Base-by-base conservation (phyloP, 345 rosid species). In the Trapa incisa region DNA sequence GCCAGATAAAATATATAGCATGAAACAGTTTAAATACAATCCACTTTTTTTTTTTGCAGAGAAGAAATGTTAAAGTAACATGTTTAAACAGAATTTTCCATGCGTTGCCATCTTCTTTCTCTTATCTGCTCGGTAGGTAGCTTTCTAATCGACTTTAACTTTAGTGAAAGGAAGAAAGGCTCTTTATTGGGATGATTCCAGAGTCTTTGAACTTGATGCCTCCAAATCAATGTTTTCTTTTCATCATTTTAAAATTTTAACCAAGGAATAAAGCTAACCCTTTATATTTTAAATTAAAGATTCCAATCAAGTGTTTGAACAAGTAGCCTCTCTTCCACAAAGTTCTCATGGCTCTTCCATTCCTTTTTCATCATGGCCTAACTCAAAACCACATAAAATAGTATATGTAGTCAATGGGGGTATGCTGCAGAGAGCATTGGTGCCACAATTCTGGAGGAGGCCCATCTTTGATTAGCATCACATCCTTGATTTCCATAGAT, bases 181-280 rank as follows among this genome's bases (percentile, higher is more conserved):
- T 37, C 61, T 67, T 67, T 67, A 37, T 32, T 17, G 32, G 43
- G 58, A 37, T 50, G 6, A 33, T 57, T 16, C 37, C 10, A 8
- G 29, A 17, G 9, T 38, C n/a, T 41, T 37, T 29, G 70, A 67
- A 66, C 60, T 61, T 47, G 66, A 69, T n/a, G 16, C 66, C 57
- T 61, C 71, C 71, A 47, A 61, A 61, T 32, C 66, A 47, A 43
- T 47, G 66, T 47, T 69, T 69, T 61, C 29, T 22, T 47, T 43
- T 38, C 16, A 15, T 47, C 14, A 4, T n/a, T n/a, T 54, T n/a
- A 10, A 12, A 29, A 36, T 16, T 22, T 14, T 64, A 3, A 32
- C 13, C 3, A 17, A 6, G 48, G 47, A 41, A 8, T 15, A 64
- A 64, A 64, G 48, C 48, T 35, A 64, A 39, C 33, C 17, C 47